These are phyloP conservation scores for Geotrichum macrosporum DNA, from an alignment of 1,139 yeast genomes.

Conservation along the genomic window DNA sequence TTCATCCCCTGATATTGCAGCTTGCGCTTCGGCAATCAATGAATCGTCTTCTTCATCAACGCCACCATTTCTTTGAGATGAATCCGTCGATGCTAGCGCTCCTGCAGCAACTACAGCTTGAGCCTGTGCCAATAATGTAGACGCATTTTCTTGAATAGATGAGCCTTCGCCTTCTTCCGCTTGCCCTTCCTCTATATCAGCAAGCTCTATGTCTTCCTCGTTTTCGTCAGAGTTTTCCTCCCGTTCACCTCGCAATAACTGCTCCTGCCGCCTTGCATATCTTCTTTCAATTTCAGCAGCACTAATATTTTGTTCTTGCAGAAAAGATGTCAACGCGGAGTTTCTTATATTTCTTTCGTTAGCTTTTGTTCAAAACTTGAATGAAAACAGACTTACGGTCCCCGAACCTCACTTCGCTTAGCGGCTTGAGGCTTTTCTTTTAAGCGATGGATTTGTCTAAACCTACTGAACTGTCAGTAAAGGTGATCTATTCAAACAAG, in stretches of 20 bases:
- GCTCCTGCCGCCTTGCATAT: conserved; percentile 43
- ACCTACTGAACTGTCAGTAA: too few relatives aligned
- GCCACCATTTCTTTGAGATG: too few relatives aligned
- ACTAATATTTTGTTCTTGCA: conserved; percentile 56
- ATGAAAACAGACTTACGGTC: conserved; percentile 30
- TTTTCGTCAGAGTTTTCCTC: conserved; percentile 30
- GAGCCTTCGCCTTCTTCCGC: conserved; percentile 21
- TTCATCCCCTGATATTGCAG: conserved; percentile 17
- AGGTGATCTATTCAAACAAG: too few relatives aligned
- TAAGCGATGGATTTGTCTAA: conserved; percentile 13
- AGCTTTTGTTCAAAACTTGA: neutral
- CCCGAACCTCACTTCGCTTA: conserved; percentile 25
- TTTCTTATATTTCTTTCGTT: conserved; percentile 30
- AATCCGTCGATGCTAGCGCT: too few relatives aligned
- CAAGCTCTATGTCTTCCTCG: conserved; percentile 21
- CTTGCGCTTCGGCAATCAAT: conserved; percentile 7
- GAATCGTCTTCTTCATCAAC: conserved; percentile 21
- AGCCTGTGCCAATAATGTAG: too few relatives aligned
- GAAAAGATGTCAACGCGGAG: conserved; percentile 43
- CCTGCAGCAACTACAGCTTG: too few relatives aligned
- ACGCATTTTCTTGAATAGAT: too few relatives aligned
- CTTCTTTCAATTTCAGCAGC: conserved; percentile 67
- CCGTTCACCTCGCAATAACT: too few relatives aligned
- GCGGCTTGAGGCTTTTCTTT: conserved; percentile 10
- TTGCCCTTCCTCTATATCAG: conserved; percentile 21